Evolutionary conservation across 2,329 filamentous ascomycete species (phyloP).

Genomic region (Sporothrix phasma): DNA sequence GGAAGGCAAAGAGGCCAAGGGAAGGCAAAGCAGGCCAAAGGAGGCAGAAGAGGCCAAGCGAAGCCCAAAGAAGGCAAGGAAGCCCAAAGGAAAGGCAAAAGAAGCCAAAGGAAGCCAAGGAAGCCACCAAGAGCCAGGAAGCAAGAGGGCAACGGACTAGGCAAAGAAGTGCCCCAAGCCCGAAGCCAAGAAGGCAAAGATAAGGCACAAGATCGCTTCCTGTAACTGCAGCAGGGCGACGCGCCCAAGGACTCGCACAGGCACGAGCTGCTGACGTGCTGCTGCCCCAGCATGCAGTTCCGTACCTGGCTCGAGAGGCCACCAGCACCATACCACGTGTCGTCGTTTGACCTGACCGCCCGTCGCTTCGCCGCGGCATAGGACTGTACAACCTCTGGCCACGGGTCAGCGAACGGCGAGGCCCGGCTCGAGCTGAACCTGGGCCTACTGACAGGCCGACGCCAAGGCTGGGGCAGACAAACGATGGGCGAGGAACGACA

Average conservation of each 20-base stretch:
- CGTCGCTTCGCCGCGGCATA: slow-evolving; percentile 77
- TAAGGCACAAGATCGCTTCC: slow-evolving; percentile 87
- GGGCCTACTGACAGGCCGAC: slow-evolving; percentile 78
- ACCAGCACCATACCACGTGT: slow-evolving; percentile 66
- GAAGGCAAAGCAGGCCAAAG: slow-evolving; percentile 30
- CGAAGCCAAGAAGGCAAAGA: no score
- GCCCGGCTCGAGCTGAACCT: slow-evolving; percentile 80
- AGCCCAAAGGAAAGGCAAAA: no score
- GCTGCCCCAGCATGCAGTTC: slow-evolving; percentile 76
- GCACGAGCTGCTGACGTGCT: slow-evolving; percentile 70
- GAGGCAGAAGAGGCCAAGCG: slow-evolving; percentile 60
- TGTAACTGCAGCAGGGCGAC: slow-evolving; percentile 59
- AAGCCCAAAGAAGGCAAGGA: no score
- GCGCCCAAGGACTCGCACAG: slow-evolving; percentile 45
- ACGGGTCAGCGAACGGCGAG: slow-evolving; percentile 69
- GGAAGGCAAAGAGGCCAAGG: no score
- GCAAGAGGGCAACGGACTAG: no score
- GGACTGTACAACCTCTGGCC: slow-evolving; percentile 90
- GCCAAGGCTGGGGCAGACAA: slow-evolving; percentile 66
- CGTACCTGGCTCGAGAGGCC: slow-evolving; percentile 74
- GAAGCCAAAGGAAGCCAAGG: slow-evolving; percentile 52
- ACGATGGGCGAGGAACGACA: slow-evolving; percentile 36
- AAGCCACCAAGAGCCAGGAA: no score
- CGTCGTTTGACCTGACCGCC: slow-evolving; percentile 67
- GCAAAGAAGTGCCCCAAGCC: no score